Conservation (phyloP, 306 rosid genomes). For the Vigna reflexopilosa region DNA sequence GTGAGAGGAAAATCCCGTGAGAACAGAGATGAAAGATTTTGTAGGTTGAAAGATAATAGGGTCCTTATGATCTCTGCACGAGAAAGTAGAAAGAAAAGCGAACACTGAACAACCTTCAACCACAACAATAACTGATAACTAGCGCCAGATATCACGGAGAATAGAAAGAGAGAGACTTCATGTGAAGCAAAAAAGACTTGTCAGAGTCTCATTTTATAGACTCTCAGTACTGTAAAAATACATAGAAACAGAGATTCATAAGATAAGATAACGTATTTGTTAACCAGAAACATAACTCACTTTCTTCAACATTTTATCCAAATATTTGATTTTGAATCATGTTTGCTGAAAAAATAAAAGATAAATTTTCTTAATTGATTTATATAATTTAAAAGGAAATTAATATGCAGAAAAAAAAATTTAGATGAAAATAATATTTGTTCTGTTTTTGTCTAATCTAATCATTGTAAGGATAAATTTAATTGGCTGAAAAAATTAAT, state of each 20-base stretch:
- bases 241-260: background rate
- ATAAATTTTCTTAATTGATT: no score
- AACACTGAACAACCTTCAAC: slow-evolving; percentile 24
- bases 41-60: slow-evolving; percentile 34
- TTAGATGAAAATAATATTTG: no score
- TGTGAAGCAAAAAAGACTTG: slow-evolving; percentile 16
- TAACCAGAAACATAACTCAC: no score
- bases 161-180: background rate
- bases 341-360: no score
- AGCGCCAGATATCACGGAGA: slow-evolving; percentile 41
- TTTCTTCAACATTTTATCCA: no score
- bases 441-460: background rate
- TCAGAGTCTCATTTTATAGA: slow-evolving; percentile 15
- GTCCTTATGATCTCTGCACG: slow-evolving; percentile 42
- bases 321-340: no score
- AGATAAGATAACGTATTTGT: background rate
- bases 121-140: background rate
- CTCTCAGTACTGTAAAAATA: background rate
- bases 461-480: background rate
- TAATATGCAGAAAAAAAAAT: no score
- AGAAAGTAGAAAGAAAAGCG: slow-evolving; percentile 44
- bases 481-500: background rate
- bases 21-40: slow-evolving; percentile 15
- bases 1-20: slow-evolving; percentile 50
- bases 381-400: no score